phyloP scores from a whole-genome alignment of 495 filamentous ascomycete species.

The Xylaria telfairii region DNA sequence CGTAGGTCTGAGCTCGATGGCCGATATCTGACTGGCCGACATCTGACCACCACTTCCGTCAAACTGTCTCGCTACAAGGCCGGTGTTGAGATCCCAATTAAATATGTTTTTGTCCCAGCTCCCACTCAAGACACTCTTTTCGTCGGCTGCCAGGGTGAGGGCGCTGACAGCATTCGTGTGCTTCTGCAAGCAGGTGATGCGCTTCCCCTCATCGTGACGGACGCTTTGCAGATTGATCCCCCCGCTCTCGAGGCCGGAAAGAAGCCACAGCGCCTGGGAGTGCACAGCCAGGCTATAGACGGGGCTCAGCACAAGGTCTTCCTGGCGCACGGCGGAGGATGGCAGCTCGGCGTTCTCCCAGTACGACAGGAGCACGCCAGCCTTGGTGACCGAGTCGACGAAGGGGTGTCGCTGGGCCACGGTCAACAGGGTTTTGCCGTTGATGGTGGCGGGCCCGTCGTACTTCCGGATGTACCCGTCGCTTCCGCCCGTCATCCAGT shows the following conservation, averaged over 20 bases:
- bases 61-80: conserved; percentile 75
- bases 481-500: conserved; percentile 90
- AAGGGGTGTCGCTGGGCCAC: conserved; percentile 97
- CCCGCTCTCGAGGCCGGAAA: conserved; percentile 88
- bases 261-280: conserved; percentile 85
- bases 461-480: conserved; percentile 96
- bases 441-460: conserved; percentile 93
- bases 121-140: conserved; percentile 86
- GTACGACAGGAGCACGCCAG: conserved; percentile 89
- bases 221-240: conserved; percentile 92
- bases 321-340: conserved; percentile 48
- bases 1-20: conserved; percentile 83
- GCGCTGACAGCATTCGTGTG: conserved; percentile 94
- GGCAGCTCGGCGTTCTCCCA: conserved; percentile 85
- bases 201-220: conserved; percentile 93
- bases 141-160: conserved; percentile 79
- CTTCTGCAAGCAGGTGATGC: conserved; percentile 77
- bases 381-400: conserved; percentile 95
- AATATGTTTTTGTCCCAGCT: conserved; percentile 95
- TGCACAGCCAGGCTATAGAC: conserved; percentile 95
- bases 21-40: conserved; percentile 80
- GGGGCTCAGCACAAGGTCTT: conserved; percentile 70
- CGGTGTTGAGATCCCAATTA: conserved; percentile 96
- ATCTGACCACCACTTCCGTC: conserved; percentile 82
- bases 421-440: conserved; percentile 90